Conservation (phyloP, 257 asterid species). For the Solanum lignicaule region DNA sequence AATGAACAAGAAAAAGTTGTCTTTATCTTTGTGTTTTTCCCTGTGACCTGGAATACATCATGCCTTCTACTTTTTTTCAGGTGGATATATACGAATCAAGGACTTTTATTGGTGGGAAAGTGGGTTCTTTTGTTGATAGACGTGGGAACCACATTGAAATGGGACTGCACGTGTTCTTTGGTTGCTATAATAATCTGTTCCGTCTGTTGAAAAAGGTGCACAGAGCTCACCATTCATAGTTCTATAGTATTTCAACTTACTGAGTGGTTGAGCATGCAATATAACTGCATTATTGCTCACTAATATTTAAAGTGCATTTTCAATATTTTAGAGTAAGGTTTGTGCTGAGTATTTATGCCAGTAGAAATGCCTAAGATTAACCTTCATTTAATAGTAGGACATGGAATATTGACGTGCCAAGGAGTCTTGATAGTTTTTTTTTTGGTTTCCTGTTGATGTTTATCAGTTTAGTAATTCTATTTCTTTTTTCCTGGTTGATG, state of each 20-base stretch:
- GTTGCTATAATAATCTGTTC: conserved; percentile 94
- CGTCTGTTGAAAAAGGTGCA: conserved; percentile 93
- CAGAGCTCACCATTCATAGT: not conserved
- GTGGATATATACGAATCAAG: conserved; percentile 94
- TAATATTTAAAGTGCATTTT: not conserved
- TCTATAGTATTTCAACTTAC: not conserved
- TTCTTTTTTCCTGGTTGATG: conserved; percentile 6
- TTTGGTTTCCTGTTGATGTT: not conserved
- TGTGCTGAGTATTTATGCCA: not conserved
- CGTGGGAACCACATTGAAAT: conserved; percentile 90
- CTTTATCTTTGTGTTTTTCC: not conserved
- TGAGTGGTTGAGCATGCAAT: not conserved
- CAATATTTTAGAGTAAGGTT: not conserved
- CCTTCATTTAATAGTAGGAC: not conserved
- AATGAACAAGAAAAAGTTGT: not conserved
- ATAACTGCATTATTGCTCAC: not conserved
- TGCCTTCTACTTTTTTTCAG: conserved; percentile 29
- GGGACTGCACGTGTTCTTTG: conserved; percentile 99
- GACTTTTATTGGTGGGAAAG: conserved; percentile 95
- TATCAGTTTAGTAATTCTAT: not conserved
- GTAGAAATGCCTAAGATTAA: not conserved
- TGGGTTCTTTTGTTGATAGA: conserved; percentile 95
- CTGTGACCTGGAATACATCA: not conserved
- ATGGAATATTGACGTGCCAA: not conserved
- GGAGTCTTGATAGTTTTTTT: not conserved